Evolutionary conservation across 441 rosid species (phyloP).

Genomic region (Theobroma grandiflorum): DNA sequence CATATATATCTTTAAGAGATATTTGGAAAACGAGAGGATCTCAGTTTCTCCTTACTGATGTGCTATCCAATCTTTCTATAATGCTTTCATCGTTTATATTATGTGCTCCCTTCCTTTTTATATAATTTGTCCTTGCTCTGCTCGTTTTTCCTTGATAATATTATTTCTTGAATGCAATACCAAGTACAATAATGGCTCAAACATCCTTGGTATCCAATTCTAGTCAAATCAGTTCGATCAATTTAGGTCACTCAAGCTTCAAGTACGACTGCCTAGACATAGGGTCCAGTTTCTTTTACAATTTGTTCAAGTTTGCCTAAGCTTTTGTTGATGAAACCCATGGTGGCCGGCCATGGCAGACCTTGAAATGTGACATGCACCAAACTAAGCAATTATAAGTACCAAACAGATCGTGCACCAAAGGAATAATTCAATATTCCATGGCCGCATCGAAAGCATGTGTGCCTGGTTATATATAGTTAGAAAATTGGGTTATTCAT

Average conservation of each 20-base stretch:
- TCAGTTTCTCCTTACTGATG: too few relatives aligned
- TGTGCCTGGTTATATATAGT: background rate
- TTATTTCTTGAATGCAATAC: too few relatives aligned
- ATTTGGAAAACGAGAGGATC: too few relatives aligned
- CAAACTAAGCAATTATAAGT: background rate
- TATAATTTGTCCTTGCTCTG: too few relatives aligned
- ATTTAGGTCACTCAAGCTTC: background rate
- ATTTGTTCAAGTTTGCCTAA: background rate
- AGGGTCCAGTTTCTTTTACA: background rate
- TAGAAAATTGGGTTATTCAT: background rate
- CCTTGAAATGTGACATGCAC: background rate
- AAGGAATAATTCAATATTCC: background rate
- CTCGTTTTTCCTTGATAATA: too few relatives aligned
- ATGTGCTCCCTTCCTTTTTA: too few relatives aligned
- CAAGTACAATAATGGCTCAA: too few relatives aligned
- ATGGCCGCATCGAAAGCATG: background rate
- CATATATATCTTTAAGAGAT: background rate
- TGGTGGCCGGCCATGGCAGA: background rate
- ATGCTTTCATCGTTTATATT: too few relatives aligned
- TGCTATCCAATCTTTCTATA: too few relatives aligned
- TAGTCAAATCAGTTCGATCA: background rate
- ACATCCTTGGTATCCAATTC: background rate
- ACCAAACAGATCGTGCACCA: background rate
- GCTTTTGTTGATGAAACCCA: background rate
- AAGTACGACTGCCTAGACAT: background rate